A percentile compares a stretch with the other conserved stretches of the same genome.
Conservation (phyloP, 768 basidiomycete genomes). For the Phylloporus arenicola region DNA sequence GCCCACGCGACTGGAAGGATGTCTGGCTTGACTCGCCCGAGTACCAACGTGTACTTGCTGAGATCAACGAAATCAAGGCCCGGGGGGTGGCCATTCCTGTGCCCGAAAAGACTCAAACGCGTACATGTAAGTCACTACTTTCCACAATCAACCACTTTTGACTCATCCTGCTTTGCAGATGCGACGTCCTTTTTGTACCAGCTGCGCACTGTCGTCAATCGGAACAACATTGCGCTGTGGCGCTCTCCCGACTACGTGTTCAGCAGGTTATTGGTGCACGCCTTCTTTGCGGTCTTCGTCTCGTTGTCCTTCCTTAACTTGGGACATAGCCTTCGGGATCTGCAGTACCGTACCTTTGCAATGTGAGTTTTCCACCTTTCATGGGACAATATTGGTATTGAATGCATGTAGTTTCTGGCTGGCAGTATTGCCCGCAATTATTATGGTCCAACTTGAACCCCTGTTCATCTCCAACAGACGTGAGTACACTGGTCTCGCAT, state of each 20-base stretch:
- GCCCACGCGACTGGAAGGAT: conserved; percentile 80
- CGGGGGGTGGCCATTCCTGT: conserved; percentile 42
- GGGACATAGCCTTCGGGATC: conserved; percentile 54
- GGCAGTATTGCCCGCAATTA: conserved; percentile 61
- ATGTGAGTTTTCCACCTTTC: conserved; percentile 44
- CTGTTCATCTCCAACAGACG: conserved; percentile 72
- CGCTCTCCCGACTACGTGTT: conserved; percentile 83
- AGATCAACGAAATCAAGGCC: conserved; percentile 45
- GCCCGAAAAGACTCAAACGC: conserved; percentile 36
- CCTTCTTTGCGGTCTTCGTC: conserved; percentile 63
- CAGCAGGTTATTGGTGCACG: conserved; percentile 73
- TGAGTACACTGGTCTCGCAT: conserved; percentile 24
- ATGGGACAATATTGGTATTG: background rate
- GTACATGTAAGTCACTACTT: conserved; percentile 40
- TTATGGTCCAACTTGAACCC: conserved; percentile 70
- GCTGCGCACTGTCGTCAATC: conserved; percentile 55
- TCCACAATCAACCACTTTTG: background rate
- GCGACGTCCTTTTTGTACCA: conserved; percentile 76
- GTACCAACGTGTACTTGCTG: conserved; percentile 34
- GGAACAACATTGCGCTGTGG: conserved; percentile 73
- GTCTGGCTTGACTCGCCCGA: conserved; percentile 78
- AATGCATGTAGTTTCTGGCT: conserved; percentile 52
- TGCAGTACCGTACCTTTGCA: conserved; percentile 78
- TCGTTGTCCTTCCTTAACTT: conserved; percentile 78
- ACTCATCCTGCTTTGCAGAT: conserved; percentile 35